Conservation (phyloP, 805 yeast species). For the Saccharomyces cerevisiae region DNA sequence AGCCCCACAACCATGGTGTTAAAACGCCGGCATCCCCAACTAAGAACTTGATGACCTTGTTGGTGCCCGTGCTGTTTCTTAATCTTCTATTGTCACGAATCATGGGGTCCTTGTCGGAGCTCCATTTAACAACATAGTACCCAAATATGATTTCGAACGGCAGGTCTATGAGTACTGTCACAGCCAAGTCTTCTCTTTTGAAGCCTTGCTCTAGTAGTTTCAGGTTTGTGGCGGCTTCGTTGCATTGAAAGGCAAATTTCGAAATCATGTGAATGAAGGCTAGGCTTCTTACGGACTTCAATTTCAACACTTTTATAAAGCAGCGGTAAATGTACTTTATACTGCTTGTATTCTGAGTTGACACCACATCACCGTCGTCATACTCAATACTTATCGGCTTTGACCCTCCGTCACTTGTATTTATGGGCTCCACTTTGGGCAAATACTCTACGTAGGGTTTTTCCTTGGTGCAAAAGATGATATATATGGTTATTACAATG, state of each 20-base stretch:
- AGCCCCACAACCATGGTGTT: constrained; percentile 85
- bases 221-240: constrained; percentile 90
- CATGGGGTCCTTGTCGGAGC: constrained; percentile 44
- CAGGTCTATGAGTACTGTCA: constrained; percentile 87
- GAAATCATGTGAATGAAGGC: constrained; percentile 68
- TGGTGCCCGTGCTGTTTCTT: neutral
- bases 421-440: constrained; percentile 3
- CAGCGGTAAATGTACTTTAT: constrained; percentile 50
- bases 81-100: neutral
- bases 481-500: constrained; percentile 53
- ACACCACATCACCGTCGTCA: constrained; percentile 27
- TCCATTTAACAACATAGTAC: constrained; percentile 92
- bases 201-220: constrained; percentile 87
- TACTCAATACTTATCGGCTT: constrained; percentile 11
- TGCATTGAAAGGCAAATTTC: constrained; percentile 89
- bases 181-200: constrained; percentile 85
- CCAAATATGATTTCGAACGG: constrained; percentile 95
- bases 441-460: constrained; percentile 28
- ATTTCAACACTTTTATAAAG: constrained; percentile 60
- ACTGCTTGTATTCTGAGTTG: constrained; percentile 24
- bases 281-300: constrained; percentile 65
- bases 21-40: constrained; percentile 47
- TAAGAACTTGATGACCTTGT: constrained; percentile 7
- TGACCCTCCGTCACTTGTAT: constrained; percentile 12
- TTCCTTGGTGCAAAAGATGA: constrained; percentile 59